phyloP scores from a whole-genome alignment of 495 filamentous ascomycete genomes.

The Penicillium steckii region DNA sequence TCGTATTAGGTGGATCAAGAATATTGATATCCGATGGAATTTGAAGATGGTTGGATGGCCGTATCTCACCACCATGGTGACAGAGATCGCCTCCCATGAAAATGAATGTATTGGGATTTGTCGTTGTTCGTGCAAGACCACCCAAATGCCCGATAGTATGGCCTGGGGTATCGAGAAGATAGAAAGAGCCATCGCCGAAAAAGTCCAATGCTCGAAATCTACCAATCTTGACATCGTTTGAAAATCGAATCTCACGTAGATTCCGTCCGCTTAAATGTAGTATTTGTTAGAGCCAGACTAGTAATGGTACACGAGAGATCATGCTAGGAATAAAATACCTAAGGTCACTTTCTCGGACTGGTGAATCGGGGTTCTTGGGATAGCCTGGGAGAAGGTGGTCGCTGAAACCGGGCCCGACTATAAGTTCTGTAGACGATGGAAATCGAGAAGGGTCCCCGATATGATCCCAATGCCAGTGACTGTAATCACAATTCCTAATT shows the following conservation, averaged over 20 bases:
- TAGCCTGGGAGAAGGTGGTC: conserved; percentile 46
- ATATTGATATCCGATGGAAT: not conserved
- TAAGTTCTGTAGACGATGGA: conserved; percentile 44
- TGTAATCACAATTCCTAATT: not conserved
- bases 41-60: conserved; percentile 36
- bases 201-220: conserved; percentile 50
- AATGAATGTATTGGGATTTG: conserved; percentile 25
- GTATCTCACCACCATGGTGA: conserved; percentile 53
- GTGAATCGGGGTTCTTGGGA: conserved; percentile 40
- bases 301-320: conserved; percentile 19
- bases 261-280: conserved; percentile 16
- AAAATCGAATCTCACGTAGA: conserved; percentile 41
- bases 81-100: conserved; percentile 55
- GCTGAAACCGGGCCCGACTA: conserved; percentile 59
- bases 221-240: conserved; percentile 21
- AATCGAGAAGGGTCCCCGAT: conserved; percentile 54
- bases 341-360: not conserved
- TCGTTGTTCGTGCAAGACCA: conserved; percentile 36
- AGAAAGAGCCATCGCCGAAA: conserved; percentile 46
- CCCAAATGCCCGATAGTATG: conserved; percentile 42
- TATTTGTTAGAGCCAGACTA: no score
- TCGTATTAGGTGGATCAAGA: not conserved
- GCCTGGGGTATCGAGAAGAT: conserved; percentile 41
- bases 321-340: no score
- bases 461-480: conserved; percentile 56